Evolutionary conservation across 2,329 filamentous ascomycete species (phyloP).

Genomic region (Epichloe baconii): DNA sequence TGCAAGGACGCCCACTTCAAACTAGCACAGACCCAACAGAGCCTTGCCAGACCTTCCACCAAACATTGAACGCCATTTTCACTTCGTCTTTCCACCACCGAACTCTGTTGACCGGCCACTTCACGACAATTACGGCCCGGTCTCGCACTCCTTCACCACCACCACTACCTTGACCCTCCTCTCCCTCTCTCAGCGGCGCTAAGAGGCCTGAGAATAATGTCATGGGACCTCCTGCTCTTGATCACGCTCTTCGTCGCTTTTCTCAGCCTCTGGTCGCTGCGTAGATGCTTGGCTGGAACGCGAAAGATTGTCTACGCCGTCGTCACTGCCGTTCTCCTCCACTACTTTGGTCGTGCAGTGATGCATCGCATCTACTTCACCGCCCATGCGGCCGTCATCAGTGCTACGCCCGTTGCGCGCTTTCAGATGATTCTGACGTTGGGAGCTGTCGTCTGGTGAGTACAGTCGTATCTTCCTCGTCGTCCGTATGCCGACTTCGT

Average conservation of each 20-base stretch:
- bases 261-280: slow-evolving; percentile 25
- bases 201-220: slow-evolving; percentile 26
- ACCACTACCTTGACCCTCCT: background rate
- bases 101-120: background rate
- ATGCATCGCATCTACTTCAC: slow-evolving; percentile 17
- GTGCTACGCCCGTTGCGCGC: slow-evolving; percentile 34
- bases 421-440: slow-evolving; percentile 43
- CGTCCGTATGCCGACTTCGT: slow-evolving; percentile 1
- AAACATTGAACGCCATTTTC: background rate
- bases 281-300: slow-evolving; percentile 19
- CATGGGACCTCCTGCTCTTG: slow-evolving; percentile 29
- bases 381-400: slow-evolving; percentile 25
- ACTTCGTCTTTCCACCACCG: background rate
- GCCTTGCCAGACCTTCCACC: too few species aligned
- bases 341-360: slow-evolving; percentile 19
- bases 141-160: background rate
- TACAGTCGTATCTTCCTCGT: slow-evolving; percentile 7
- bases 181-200: slow-evolving; percentile 2
- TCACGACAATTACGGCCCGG: background rate
- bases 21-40: too few species aligned
- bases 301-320: slow-evolving; percentile 19
- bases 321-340: slow-evolving; percentile 19
- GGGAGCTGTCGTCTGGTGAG: slow-evolving; percentile 40
- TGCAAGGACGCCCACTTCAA: too few species aligned
- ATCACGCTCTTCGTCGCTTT: slow-evolving; percentile 26